These are phyloP conservation scores for Mycosphaerella sp. DNA, from an alignment of 2,329 filamentous ascomycete species.

Conservation along the genomic window DNA sequence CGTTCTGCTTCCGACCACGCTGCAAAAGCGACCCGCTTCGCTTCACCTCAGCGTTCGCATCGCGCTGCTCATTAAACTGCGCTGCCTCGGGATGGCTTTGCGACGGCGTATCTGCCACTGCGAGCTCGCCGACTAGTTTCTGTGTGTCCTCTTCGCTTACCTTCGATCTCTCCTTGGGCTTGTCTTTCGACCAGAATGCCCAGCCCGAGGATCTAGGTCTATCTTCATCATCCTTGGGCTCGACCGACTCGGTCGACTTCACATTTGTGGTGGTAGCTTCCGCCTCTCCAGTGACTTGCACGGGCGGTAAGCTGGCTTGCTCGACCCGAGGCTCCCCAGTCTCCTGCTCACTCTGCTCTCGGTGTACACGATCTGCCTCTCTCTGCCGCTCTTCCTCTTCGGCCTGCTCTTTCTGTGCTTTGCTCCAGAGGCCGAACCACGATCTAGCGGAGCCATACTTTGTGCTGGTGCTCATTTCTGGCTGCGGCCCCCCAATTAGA, in stretches of 20 bases:
- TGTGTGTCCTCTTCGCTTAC: constrained; percentile 50
- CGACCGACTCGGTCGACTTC: constrained; percentile 2
- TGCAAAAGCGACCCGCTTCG: constrained; percentile 23
- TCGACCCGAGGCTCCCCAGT: constrained; percentile 17
- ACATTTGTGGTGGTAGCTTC: constrained; percentile 5
- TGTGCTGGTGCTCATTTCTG: constrained; percentile 22
- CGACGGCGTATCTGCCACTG: constrained; percentile 46
- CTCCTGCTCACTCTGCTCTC: neutral
- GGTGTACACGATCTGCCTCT: constrained; percentile 8
- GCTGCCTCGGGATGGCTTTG: constrained; percentile 46
- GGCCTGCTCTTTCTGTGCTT: constrained; percentile 38
- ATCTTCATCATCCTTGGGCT: constrained; percentile 14
- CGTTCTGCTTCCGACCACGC: constrained; percentile 22
- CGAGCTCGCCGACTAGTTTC: constrained; percentile 49
- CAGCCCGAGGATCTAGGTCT: constrained; percentile 55
- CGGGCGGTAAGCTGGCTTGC: constrained; percentile 16
- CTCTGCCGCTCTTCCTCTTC: constrained; percentile 21
- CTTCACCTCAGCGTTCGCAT: constrained; percentile 16
- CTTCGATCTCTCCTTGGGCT: constrained; percentile 38
- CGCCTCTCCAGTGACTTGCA: constrained; percentile 10
- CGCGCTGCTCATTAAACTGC: constrained; percentile 40
- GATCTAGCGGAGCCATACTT: constrained; percentile 29
- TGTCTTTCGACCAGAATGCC: constrained; percentile 71
- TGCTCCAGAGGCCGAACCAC: constrained; percentile 48
- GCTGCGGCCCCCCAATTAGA: constrained; percentile 12